Conservation (phyloP, 495 filamentous ascomycete species). For the Achaetomiella virescens region DNA sequence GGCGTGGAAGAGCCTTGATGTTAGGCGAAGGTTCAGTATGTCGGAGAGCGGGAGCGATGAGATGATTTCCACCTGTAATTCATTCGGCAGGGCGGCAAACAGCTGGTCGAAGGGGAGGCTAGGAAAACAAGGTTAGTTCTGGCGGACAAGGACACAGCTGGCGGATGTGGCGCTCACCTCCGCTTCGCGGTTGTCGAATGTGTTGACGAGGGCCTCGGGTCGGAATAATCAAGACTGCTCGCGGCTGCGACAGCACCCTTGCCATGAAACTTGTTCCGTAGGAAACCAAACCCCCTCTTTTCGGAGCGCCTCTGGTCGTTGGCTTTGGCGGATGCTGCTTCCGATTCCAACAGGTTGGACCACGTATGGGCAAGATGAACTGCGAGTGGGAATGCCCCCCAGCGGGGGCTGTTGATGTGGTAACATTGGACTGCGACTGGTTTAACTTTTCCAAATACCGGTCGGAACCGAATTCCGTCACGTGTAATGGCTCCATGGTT, state of each 20-base stretch:
- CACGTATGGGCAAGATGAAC: constrained; percentile 40
- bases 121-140: constrained; percentile 10
- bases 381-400: constrained; percentile 19
- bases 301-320: constrained; percentile 33
- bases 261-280: constrained; percentile 24
- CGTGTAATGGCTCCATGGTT: constrained; percentile 48
- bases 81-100: constrained; percentile 47
- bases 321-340: constrained; percentile 17
- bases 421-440: constrained; percentile 28
- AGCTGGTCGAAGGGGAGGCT: constrained; percentile 42
- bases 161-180: constrained; percentile 13
- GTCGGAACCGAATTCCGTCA: constrained; percentile 53
- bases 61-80: constrained; percentile 52
- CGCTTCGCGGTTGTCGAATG: constrained; percentile 13
- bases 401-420: constrained; percentile 16
- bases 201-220: constrained; percentile 18
- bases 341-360: constrained; percentile 24
- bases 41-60: constrained; percentile 48
- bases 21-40: constrained; percentile 45
- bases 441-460: constrained; percentile 49
- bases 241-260: constrained; percentile 12
- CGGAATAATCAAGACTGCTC: constrained; percentile 10
- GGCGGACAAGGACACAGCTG: not conserved
- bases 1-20: constrained; percentile 48
- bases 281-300: constrained; percentile 27